These are phyloP conservation scores for Wickerhamiella cacticola DNA, from an alignment of 805 yeast genomes.

Conservation along the genomic window DNA sequence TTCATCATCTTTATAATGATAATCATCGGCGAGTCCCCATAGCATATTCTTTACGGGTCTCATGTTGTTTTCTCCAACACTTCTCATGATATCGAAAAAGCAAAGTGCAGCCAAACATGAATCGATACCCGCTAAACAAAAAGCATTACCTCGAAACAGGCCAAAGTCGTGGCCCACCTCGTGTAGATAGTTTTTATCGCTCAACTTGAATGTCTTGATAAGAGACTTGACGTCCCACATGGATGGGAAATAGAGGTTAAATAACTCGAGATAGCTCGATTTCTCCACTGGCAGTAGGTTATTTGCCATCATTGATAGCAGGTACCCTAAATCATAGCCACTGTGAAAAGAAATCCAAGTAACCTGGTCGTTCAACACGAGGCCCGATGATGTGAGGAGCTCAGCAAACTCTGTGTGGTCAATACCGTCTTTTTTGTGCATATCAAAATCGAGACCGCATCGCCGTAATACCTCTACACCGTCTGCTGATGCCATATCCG, in stretches of 20 bases:
- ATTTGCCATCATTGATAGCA: conserved; percentile 64
- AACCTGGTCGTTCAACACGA: conserved; percentile 55
- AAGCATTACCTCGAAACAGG: conserved; percentile 28
- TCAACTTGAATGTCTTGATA: conserved; percentile 29
- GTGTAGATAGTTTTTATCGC: conserved; percentile 28
- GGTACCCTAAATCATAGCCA: conserved; percentile 90
- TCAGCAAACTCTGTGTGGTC: conserved; percentile 73
- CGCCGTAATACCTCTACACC: conserved; percentile 67
- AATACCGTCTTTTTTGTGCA: conserved; percentile 66
- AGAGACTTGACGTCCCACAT: conserved; percentile 65
- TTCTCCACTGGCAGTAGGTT: conserved; percentile 68
- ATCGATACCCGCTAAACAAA: conserved; percentile 36
- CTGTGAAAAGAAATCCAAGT: conserved; percentile 88
- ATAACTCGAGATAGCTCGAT: conserved; percentile 61
- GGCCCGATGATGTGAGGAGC: conserved; percentile 71
- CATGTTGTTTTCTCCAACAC: conserved; percentile 27
- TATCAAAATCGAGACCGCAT: conserved; percentile 70
- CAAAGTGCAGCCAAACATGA: conserved; percentile 33
- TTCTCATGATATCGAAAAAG: conserved; percentile 33
- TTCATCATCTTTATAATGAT: conserved; percentile 16
- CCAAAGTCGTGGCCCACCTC: conserved; percentile 35
- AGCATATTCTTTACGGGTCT: conserved; percentile 26
- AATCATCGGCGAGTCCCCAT: conserved; percentile 31
- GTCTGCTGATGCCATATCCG: conserved; percentile 78
- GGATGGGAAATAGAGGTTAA: conserved; percentile 63